Base-by-base conservation (phyloP, 768 basidiomycete species). In the Myochromella boudieri region DNA sequence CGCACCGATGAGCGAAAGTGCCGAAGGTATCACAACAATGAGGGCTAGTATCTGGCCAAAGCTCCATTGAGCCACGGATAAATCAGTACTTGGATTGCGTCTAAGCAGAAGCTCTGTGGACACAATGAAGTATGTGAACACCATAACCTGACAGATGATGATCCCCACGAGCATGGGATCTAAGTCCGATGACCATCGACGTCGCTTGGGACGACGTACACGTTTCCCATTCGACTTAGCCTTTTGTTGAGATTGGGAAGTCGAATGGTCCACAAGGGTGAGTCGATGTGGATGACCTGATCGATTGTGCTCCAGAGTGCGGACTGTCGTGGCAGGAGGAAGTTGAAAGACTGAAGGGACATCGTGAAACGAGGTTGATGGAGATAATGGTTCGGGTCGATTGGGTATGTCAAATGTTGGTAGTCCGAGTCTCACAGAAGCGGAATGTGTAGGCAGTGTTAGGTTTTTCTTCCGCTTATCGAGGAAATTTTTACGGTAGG, bases 11-110 rank as follows among this genome's bases (percentile, higher is more conserved):
- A 70, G 58, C 10, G 70, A 64, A 7, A 71, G 54, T 9, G 65
- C 59, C 1, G 70, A 69, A 2, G 72, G 72, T n/a, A 70, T 57
- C 28, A 71, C 61, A 18, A 71, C 67, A 20, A 72, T 63, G 31
- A 75, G 53, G 1, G 73, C 71, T 14, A 75, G 53, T 36, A 72
- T 72, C 59, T 74, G 71, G 12, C 71, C 71, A 58, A 72, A 75
- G 1, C 67, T 63, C 65, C 70, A 71, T 40, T 65, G 56, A 27
- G 43, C 48, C 33, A 45, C 47, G 42, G 58, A 49, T 43, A 61
- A 40, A 31, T 52, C 49, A 11, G 55, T 56, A 39, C 56, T 60
- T 14, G 55, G 54, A 40, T 72, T 71, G 42, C 57, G 59, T 40
- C 49, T 40, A 36, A 71, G 46, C 32, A 72, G 51, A 8, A 69